phyloP scores from a whole-genome alignment of 495 filamentous ascomycete genomes.

The Aspergillus campestris region DNA sequence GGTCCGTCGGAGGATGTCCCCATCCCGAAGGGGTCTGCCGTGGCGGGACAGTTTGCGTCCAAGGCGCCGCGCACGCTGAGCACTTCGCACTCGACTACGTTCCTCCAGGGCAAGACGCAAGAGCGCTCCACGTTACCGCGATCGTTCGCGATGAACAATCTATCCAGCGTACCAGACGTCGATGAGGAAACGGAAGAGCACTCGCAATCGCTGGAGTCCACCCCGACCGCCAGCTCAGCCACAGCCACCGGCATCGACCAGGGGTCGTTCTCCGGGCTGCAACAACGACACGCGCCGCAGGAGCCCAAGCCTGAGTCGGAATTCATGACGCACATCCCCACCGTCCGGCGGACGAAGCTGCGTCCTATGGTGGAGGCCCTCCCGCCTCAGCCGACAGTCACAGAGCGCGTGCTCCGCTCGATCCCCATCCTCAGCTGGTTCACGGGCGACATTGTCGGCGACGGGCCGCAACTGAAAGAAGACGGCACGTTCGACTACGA shows the following conservation, averaged over 20 bases:
- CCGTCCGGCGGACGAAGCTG: constrained; percentile 44
- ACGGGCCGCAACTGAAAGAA: constrained; percentile 66
- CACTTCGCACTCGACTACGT: constrained; percentile 30
- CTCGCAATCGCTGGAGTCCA: constrained; percentile 23
- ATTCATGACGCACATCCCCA: constrained; percentile 44
- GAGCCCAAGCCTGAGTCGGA: constrained; percentile 33
- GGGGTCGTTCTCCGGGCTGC: constrained; percentile 30
- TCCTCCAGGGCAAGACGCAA: constrained; percentile 29
- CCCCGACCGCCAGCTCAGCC: constrained; percentile 47
- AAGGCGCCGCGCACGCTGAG: constrained; percentile 27
- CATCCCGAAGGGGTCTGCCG: constrained; percentile 40
- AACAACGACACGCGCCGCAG: constrained; percentile 21
- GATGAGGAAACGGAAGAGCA: constrained; percentile 13
- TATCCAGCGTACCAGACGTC: constrained; percentile 22
- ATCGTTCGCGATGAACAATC: constrained; percentile 38
- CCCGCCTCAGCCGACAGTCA: constrained; percentile 51
- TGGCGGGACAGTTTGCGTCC: constrained; percentile 18
- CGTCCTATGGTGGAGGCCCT: constrained; percentile 50
- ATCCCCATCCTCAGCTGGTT: constrained; percentile 63
- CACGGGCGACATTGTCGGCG: constrained; percentile 71
- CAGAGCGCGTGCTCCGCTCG: constrained; percentile 50
- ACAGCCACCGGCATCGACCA: constrained; percentile 50
- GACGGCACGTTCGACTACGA: constrained; percentile 71
- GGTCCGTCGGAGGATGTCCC: constrained; percentile 59
- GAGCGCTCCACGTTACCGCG: constrained; percentile 34